These are phyloP conservation scores for Colletotrichum aenigma DNA, from an alignment of 2,329 filamentous ascomycete genomes.

Conservation along the genomic window DNA sequence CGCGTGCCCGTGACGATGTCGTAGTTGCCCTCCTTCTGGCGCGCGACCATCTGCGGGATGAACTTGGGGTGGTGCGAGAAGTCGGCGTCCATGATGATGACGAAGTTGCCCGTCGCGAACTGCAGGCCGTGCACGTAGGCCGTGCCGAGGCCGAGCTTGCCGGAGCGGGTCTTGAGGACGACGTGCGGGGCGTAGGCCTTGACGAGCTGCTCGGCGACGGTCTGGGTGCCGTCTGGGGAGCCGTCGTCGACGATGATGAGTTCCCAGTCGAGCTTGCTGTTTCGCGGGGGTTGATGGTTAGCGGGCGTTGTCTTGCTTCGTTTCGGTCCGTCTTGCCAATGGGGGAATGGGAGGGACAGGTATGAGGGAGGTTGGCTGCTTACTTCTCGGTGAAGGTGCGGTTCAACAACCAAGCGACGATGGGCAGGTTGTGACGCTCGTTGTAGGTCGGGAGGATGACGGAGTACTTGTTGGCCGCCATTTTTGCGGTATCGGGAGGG, in stretches of 20 bases:
- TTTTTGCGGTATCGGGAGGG: constrained; percentile 32
- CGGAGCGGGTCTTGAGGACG: constrained; percentile 83
- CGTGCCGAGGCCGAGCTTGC: constrained; percentile 96
- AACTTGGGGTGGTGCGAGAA: constrained; percentile 99
- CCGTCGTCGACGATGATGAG: constrained; percentile 98
- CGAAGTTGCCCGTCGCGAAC: constrained; percentile 89
- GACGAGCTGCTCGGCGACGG: constrained; percentile 88
- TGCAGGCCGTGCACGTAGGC: constrained; percentile 95
- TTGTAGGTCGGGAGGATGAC: constrained; percentile 99
- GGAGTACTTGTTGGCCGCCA: constrained; percentile 79
- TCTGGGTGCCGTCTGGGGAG: constrained; percentile 93
- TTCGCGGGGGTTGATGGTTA: background rate
- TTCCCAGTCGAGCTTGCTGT: constrained; percentile 92
- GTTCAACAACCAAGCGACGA: constrained; percentile 93
- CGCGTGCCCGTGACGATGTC: constrained; percentile 97
- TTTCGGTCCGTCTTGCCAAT: background rate
- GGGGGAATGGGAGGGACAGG: background rate
- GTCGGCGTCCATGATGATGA: constrained; percentile 99
- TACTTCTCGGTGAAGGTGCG: constrained; percentile 90
- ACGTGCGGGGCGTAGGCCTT: constrained; percentile 83
- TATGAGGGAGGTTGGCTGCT: constrained; percentile 28
- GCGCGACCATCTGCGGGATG: constrained; percentile 89
- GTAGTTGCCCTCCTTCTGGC: constrained; percentile 78
- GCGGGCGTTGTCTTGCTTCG: background rate
- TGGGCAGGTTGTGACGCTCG: constrained; percentile 94